Evolutionary conservation across 257 asterid genomes (phyloP).

Genomic region (Nicotiana attenuata): DNA sequence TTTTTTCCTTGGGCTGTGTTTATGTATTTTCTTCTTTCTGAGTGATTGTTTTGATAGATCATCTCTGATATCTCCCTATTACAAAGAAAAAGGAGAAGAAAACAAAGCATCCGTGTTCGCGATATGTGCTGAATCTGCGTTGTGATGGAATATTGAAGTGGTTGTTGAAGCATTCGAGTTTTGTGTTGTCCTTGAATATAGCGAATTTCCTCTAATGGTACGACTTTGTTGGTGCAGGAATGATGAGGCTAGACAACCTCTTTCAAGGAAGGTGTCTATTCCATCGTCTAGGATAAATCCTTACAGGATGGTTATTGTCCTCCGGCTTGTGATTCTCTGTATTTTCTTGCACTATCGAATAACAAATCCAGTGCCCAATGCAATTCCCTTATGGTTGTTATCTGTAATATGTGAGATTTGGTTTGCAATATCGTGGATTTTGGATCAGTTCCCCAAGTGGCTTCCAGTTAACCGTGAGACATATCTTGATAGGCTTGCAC

Average conservation of each 20-base stretch:
- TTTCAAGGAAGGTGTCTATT: constrained; percentile 94
- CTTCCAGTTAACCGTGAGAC: constrained; percentile 96
- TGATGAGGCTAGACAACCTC: constrained; percentile 98
- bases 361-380: constrained; percentile 90
- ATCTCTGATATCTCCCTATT: not conserved
- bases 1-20: constrained; percentile 1
- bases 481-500: constrained; percentile 93
- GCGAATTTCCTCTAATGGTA: not conserved
- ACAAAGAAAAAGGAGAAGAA: not conserved
- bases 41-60: constrained; percentile 9
- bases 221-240: constrained; percentile 49
- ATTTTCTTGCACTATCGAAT: constrained; percentile 90
- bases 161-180: not conserved
- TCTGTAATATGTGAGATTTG: constrained; percentile 98
- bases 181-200: not conserved
- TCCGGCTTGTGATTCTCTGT: constrained; percentile 79
- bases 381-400: constrained; percentile 81
- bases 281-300: constrained; percentile 96
- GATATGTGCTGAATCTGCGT: not conserved
- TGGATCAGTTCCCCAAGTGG: constrained; percentile 99
- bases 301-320: constrained; percentile 91
- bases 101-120: not conserved
- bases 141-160: not conserved
- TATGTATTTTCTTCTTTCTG: not conserved
- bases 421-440: constrained; percentile 98